Percentiles rank a stretch among this genome's conserved stretches.
phyloP scores from a whole-genome alignment of 2,329 filamentous ascomycete species.

The Trichoderma koningiopsis region DNA sequence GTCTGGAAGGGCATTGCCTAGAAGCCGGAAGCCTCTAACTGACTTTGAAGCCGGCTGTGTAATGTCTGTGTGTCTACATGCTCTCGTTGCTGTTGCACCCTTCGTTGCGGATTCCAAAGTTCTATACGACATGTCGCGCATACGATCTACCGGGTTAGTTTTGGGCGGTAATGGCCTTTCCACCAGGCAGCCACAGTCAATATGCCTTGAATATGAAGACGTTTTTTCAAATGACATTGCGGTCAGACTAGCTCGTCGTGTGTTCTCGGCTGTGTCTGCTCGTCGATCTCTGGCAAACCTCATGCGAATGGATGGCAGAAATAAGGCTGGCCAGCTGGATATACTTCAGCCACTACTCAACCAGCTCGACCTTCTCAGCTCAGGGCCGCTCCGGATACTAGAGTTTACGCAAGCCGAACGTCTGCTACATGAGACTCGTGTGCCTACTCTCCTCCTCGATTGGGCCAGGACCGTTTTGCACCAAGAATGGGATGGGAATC shows the following conservation, averaged over 20 bases:
- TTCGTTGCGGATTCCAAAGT: constrained; percentile 50
- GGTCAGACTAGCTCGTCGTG: constrained; percentile 58
- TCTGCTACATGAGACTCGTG: constrained; percentile 58
- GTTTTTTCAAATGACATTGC: constrained; percentile 63
- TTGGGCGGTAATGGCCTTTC: constrained; percentile 50
- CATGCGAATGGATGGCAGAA: constrained; percentile 40
- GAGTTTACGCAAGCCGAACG: constrained; percentile 54
- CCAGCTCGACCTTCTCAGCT: constrained; percentile 56
- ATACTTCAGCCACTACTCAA: constrained; percentile 53
- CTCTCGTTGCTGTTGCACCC: constrained; percentile 61
- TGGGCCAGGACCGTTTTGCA: constrained; percentile 76
- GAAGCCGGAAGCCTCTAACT: constrained; percentile 32
- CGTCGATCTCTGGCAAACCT: constrained; percentile 55
- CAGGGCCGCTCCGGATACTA: constrained; percentile 48
- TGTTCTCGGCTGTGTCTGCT: constrained; percentile 60
- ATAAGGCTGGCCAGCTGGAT: constrained; percentile 37
- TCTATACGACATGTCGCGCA: constrained; percentile 62
- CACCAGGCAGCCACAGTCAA: constrained; percentile 49
- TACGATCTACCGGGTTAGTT: constrained; percentile 57
- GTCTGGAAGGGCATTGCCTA: constrained; percentile 23
- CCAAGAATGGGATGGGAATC: constrained; percentile 77
- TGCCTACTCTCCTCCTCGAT: constrained; percentile 63
- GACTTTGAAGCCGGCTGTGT: constrained; percentile 55
- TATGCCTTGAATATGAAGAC: constrained; percentile 65
- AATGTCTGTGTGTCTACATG: constrained; percentile 64